Base-by-base conservation (phyloP, 1,284 basidiomycete genomes). In the Pseudozyma tsukubaensis region DNA sequence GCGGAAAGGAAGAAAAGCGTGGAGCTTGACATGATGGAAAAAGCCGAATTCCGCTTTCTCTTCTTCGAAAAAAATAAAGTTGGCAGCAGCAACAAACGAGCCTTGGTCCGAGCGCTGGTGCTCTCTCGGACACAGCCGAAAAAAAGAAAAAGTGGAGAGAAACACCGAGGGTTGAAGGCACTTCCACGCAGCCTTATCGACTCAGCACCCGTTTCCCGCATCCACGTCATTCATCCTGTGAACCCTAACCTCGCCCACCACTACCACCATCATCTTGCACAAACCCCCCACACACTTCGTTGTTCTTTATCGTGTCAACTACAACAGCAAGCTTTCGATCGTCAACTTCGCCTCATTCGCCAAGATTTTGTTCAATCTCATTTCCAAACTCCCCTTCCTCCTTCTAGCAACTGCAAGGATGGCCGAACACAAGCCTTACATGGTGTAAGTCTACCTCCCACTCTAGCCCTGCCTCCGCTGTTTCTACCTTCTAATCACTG, bases 351-450 rank as follows among this genome's bases (percentile, higher is more conserved):
- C 18, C 19, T 13, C 10, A 13, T 1, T 43, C 37, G 12, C 16
- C 53, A 54, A 53, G 14, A 58, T 61, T 34, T 40, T 61, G 12
- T 47, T 55, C 65, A 61, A 48, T 35, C 21, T 68, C 29, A 18
- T 61, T 0, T n/a, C 65, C 50, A 39, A 39, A 24, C 43, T 70
- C 50, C 60, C 55, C 21, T 36, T 56, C n/a, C 35, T 59, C 43
- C 44, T 45, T 12, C 44, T 45, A 4, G 8, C 24, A 18, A 24
- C 44, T 45, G 47, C 56, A 18, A 72, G 51, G 24, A 73, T 76
- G 76, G 59, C 73, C 36, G 63, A 64, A 39, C 50, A 72, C 71
- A 74, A 78, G 59, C 72, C 77, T 42, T 78, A 74, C 57, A 76
- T 78, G 62, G 75, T 79, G 77, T 79, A 60, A 66, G 77, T 67